These are phyloP conservation scores for Zymoseptoria pseudotritici DNA, from an alignment of 2,329 filamentous ascomycete species.

Conservation along the genomic window DNA sequence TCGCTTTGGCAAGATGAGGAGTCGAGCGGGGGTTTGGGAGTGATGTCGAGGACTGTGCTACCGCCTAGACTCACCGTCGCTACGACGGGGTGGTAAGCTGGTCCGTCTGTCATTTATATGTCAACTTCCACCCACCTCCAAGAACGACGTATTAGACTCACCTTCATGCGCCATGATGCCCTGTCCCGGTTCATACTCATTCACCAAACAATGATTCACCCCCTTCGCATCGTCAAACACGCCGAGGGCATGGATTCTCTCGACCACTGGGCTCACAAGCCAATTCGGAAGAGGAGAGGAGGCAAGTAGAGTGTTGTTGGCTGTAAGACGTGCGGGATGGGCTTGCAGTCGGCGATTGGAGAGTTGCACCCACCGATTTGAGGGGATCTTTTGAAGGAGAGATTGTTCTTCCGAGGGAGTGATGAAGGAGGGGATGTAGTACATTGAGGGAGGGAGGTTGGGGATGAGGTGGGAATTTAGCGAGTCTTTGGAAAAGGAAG, in stretches of 20 bases:
- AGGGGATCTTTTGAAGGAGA: conserved; percentile 59
- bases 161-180: conserved; percentile 94
- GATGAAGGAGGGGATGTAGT: conserved; percentile 84
- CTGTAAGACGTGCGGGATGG: conserved; percentile 76
- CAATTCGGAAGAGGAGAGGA: conserved; percentile 63
- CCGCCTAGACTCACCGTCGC: conserved; percentile 83
- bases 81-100: conserved; percentile 78
- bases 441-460: conserved; percentile 47
- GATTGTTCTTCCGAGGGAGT: conserved; percentile 62
- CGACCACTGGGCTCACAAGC: conserved; percentile 63
- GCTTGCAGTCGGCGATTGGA: conserved; percentile 86
- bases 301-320: conserved; percentile 65
- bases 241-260: conserved; percentile 43
- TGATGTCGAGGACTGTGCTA: conserved; percentile 69
- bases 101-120: conserved; percentile 54
- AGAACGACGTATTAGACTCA: no score
- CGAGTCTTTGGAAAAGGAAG: not conserved
- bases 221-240: conserved; percentile 58
- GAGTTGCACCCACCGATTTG: conserved; percentile 71
- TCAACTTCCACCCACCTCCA: not conserved
- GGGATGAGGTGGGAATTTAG: conserved; percentile 15
- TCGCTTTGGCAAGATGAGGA: conserved; percentile 25
- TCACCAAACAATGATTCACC: conserved; percentile 89
- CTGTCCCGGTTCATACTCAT: conserved; percentile 79
- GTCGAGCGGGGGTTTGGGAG: conserved; percentile 35